Evolutionary conservation across 2,329 filamentous ascomycete genomes (phyloP).

Genomic region (Cadophora gregata): DNA sequence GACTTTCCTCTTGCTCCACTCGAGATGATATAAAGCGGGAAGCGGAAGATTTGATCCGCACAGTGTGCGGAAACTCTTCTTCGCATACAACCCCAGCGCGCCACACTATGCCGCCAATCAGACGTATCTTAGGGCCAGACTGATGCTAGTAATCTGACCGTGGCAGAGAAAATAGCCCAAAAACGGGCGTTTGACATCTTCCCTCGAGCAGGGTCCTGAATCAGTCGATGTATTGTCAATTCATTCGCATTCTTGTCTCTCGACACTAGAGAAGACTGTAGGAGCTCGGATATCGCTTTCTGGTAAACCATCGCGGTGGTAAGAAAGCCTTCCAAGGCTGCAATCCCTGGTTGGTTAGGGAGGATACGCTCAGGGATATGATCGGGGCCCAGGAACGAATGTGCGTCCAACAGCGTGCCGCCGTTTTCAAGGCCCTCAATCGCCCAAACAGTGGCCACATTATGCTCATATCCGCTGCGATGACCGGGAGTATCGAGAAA

Average conservation of each 20-base stretch:
- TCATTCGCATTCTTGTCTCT: constrained; percentile 32
- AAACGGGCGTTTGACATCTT: constrained; percentile 30
- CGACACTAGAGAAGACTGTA: constrained; percentile 40
- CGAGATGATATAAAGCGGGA: constrained; percentile 22
- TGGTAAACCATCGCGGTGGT: constrained; percentile 25
- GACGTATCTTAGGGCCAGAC: constrained; percentile 34
- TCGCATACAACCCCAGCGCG: constrained; percentile 39
- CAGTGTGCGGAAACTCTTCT: constrained; percentile 38
- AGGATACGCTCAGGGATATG: constrained; percentile 1
- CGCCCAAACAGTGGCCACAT: neutral
- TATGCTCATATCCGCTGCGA: neutral
- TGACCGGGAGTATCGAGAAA: neutral
- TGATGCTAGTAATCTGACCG: constrained; percentile 25
- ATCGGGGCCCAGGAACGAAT: constrained; percentile 12
- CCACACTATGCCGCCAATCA: constrained; percentile 32
- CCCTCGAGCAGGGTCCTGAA: constrained; percentile 39
- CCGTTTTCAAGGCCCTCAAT: neutral
- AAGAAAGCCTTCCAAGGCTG: neutral
- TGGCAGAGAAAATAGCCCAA: constrained; percentile 29
- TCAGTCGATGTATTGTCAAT: constrained; percentile 39
- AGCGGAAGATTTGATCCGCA: constrained; percentile 31
- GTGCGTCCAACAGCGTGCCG: neutral
- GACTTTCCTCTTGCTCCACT: neutral
- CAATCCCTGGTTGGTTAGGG: no score
- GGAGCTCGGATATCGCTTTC: constrained; percentile 37